Conservation (phyloP, 2,329 filamentous ascomycete genomes). For the Elsinoe australis region DNA sequence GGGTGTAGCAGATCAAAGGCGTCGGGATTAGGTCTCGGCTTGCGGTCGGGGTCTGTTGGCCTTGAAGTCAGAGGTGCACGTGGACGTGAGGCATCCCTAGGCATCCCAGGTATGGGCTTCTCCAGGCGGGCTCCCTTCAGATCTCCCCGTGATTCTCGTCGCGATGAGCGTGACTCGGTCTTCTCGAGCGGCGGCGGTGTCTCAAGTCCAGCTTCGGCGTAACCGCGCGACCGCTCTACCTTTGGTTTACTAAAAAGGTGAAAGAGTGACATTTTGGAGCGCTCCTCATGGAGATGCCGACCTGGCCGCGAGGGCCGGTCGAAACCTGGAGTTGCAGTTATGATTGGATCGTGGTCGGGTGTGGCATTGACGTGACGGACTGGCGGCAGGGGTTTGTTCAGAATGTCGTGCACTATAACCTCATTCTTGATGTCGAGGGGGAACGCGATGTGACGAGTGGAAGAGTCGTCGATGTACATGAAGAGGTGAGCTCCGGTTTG, state of each 20-base stretch:
- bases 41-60: background rate
- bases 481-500: conserved; percentile 15
- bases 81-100: conserved; percentile 8
- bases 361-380: conserved; percentile 14
- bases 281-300: conserved; percentile 14
- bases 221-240: conserved; percentile 41
- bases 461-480: conserved; percentile 16
- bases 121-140: conserved; percentile 8
- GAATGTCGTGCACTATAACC: background rate
- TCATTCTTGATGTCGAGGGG: conserved; percentile 13
- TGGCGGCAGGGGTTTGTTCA: conserved; percentile 19
- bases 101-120: conserved; percentile 7
- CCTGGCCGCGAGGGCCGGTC: conserved; percentile 9
- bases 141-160: conserved; percentile 7
- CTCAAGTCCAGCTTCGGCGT: conserved; percentile 34
- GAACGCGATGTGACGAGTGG: conserved; percentile 2
- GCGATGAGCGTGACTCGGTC: conserved; percentile 1
- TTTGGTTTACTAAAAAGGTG: conserved; percentile 44
- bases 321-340: conserved; percentile 13
- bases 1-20: conserved; percentile 12
- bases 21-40: conserved; percentile 3
- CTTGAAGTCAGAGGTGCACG: background rate
- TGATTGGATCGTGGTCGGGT: conserved; percentile 9
- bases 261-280: conserved; percentile 43
- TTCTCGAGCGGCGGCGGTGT: background rate